Conservation (phyloP, 805 yeast species). For the Blastobotrys parvus region DNA sequence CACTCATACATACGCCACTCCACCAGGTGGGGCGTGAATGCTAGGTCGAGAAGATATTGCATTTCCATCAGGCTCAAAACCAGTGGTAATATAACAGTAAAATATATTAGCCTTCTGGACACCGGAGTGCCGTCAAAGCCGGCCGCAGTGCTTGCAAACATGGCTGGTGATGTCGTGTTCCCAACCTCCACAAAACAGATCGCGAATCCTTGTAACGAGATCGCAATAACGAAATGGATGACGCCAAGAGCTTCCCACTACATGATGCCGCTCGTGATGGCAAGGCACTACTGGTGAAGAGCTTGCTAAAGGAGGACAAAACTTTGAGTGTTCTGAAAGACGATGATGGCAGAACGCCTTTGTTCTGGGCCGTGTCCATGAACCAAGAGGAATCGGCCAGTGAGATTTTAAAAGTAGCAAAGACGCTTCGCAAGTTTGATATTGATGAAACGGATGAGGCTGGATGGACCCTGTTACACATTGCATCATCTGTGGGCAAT, state of each 20-base stretch:
- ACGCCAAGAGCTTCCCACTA: slow-evolving; percentile 9
- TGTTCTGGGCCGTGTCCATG: slow-evolving; percentile 83
- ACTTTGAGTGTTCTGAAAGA: slow-evolving; percentile 43
- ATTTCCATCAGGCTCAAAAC: slow-evolving; percentile 29
- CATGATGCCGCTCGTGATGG: slow-evolving; percentile 56
- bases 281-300: slow-evolving; percentile 42
- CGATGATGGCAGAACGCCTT: slow-evolving; percentile 67
- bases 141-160: slow-evolving; percentile 32
- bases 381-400: slow-evolving; percentile 46
- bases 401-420: slow-evolving; percentile 34
- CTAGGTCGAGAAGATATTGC: slow-evolving; percentile 29
- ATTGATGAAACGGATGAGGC: slow-evolving; percentile 67
- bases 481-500: slow-evolving; percentile 71
- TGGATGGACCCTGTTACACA: slow-evolving; percentile 86
- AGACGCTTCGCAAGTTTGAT: slow-evolving; percentile 34
- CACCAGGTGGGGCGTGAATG: slow-evolving; percentile 29
- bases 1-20: slow-evolving; percentile 23
- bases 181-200: neutral
- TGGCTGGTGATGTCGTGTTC: slow-evolving; percentile 4
- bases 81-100: slow-evolving; percentile 25
- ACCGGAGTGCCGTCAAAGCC: slow-evolving; percentile 33
- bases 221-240: too few species aligned
- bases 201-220: too few species aligned
- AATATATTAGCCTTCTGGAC: slow-evolving; percentile 22
- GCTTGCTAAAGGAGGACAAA: slow-evolving; percentile 43